Evolutionary conservation across 2,329 filamentous ascomycete species (phyloP), one percentile per base, ranked within the genome.

Genomic region (Xylaria digitata): DNA sequence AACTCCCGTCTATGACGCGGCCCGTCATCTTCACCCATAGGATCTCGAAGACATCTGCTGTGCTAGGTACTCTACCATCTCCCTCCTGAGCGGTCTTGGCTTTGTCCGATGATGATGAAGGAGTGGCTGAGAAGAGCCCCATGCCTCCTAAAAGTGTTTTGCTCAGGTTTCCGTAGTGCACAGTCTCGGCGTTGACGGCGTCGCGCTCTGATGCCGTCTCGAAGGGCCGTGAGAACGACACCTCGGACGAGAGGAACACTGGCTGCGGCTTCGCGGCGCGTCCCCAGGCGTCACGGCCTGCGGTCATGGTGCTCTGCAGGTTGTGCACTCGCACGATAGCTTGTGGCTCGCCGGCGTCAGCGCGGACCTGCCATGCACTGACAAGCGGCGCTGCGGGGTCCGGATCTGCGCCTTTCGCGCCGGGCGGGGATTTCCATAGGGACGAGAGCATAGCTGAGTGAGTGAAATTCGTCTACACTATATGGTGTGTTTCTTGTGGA

Each of bases 121-220:
- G 56, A n/a, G 56, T 45, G 65, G 19, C 68, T 54, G 55, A 37
- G 50, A 70, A 72, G n/a, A 77, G 68, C 52, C 79, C 77, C 30
- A 89, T 75, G 13, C 80, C 80, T 26, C 78, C 77, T 37, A 90
- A 79, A 15, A 94, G 82, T 0, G 83, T 82, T 79, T 93, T 93
- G 80, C 88, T 89, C 15, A 94, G 82, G 9, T 81, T 83, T 1
- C 92, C 91, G 74, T 94, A 94, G 80, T 94, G 90, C 26, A 93
- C 87, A 1, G 92, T 94, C 75, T 91, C 91, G n/a, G 79, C 78
- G 52, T 87, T 85, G 40, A 94, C 84, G 8, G 80, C 80, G 79
- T 94, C 92, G 4, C 78, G 78, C 1, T 82, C 73, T 0, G 89
- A 87, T 1, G 90, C 87, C 0, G 84, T 82, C 54, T 80, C 80